A percentile compares a stretch with the other conserved stretches of the same genome.
These are phyloP conservation scores for Trichoderma polysporum DNA, from an alignment of 2,329 filamentous ascomycete genomes.

Conservation along the genomic window DNA sequence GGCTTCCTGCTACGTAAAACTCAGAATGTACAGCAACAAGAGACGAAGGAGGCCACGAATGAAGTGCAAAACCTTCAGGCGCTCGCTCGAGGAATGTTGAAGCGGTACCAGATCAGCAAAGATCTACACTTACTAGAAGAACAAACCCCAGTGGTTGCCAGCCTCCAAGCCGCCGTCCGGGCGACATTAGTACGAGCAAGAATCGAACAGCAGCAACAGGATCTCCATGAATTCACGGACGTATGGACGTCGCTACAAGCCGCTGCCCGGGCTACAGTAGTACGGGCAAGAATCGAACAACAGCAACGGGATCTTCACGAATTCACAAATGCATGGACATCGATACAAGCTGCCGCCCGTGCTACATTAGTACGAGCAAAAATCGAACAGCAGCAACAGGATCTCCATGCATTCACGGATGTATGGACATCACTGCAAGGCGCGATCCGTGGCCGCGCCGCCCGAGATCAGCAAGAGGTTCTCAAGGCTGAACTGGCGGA, in stretches of 20 bases:
- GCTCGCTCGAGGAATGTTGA: constrained; percentile 64
- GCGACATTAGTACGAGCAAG: constrained; percentile 60
- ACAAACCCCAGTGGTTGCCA: constrained; percentile 50
- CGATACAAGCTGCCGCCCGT: constrained; percentile 47
- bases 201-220: constrained; percentile 50
- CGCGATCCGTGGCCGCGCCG: constrained; percentile 46
- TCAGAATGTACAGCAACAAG: constrained; percentile 54
- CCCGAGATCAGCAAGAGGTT: constrained; percentile 45
- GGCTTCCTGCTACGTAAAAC: constrained; percentile 65
- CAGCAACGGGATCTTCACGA: constrained; percentile 53
- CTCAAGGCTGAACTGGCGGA: constrained; percentile 50
- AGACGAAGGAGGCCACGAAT: constrained; percentile 52
- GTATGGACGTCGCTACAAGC: constrained; percentile 50
- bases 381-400: constrained; percentile 50
- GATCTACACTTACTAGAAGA: constrained; percentile 54
- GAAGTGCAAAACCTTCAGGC: constrained; percentile 63
- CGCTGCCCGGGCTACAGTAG: constrained; percentile 53
- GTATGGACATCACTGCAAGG: constrained; percentile 49
- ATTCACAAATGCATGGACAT: constrained; percentile 51
- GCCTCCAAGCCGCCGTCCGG: constrained; percentile 66
- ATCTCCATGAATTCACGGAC: constrained; percentile 50
- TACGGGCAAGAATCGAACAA: constrained; percentile 52
- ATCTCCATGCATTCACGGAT: constrained; percentile 50
- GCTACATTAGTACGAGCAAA: constrained; percentile 59
- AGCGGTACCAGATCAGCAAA: constrained; percentile 56